Evolutionary conservation across 805 yeast genomes (phyloP), one percentile per base, ranked within the genome.

Genomic region (Yarrowia deformans): DNA sequence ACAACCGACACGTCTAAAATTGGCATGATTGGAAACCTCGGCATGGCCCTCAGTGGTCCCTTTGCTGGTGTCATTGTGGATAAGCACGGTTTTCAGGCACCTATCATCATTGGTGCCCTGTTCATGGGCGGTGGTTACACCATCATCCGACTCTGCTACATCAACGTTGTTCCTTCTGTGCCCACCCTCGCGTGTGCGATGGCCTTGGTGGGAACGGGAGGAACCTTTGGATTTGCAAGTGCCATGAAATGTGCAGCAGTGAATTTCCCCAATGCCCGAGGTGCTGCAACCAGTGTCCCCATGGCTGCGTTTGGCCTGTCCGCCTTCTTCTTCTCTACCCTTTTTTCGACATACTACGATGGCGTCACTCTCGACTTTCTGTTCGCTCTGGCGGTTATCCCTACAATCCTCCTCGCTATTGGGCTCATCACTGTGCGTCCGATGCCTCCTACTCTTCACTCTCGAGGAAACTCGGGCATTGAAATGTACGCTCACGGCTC

Each of bases 181-280:
- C 79, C 80, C 69, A 75, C 88, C 34, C 69, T 74, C 6, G 82
- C 85, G 16, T 61, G 80, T 9, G 81, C 88, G 48, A 78, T 88
- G 71, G 81, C 84, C 46, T 71, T 83, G 64, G 84, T 90, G n/a
- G 94, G 94, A 0, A 73, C 81, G 2, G 95, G 95, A 0, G 86
- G 90, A 42, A 88, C 93, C 0, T 84, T 85, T 69, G 83, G 90
- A 48, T 86, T 85, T 74, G 82, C 87, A 18, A 87, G 90, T 10
- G 82, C 88, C 70, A 84, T 90, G 74, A 90, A 90, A 75, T 89
- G 93, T 74, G 88, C 92, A 70, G 91, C 93, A 32, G 80, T 89
- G 49, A 82, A 84, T 56, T 89, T 87, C 74, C 94, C 96, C 74
- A 18, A 72, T 37, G 32, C 75, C 78, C 42, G 75, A 75, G 16